Percentiles rank a stretch among this genome's conserved stretches.
phyloP scores from a whole-genome alignment of 768 basidiomycete genomes.

The Leccinum imitatum region DNA sequence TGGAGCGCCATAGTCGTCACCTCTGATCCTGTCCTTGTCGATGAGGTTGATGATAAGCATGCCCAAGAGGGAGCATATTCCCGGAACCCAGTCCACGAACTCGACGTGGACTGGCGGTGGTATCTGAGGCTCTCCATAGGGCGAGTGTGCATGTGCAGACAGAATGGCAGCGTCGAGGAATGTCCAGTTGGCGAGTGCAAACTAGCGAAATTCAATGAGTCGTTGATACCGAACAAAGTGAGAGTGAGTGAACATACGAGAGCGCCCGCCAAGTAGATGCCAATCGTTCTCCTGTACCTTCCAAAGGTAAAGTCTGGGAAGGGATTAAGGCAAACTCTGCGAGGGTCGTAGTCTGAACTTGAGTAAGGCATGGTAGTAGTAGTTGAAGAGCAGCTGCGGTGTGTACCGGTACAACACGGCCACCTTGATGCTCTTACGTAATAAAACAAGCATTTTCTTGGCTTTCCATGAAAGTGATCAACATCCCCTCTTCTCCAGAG shows the following conservation, averaged over 20 bases:
- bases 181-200: conserved; percentile 92
- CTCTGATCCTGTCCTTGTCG: conserved; percentile 86
- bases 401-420: not conserved
- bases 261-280: conserved; percentile 89
- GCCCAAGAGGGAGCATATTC: conserved; percentile 88
- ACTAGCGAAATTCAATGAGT: conserved; percentile 44
- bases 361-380: conserved; percentile 47
- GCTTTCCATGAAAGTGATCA: conserved; percentile 5
- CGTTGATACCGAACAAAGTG: not conserved
- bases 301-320: conserved; percentile 77
- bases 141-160: conserved; percentile 81
- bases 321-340: conserved; percentile 84
- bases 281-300: conserved; percentile 76
- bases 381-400: not conserved
- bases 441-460: conserved; percentile 4
- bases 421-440: conserved; percentile 15
- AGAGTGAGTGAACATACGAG: conserved; percentile 57
- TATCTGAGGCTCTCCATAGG: conserved; percentile 67
- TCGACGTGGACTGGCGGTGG: conserved; percentile 77
- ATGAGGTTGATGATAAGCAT: conserved; percentile 92
- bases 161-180: conserved; percentile 92
- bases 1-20: conserved; percentile 80
- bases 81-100: conserved; percentile 98
- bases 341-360: conserved; percentile 77
- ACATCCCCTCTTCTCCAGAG: conserved; percentile 30